Evolutionary conservation across 306 rosid genomes (phyloP).

Genomic region (Herpetospermum pedunculosum): DNA sequence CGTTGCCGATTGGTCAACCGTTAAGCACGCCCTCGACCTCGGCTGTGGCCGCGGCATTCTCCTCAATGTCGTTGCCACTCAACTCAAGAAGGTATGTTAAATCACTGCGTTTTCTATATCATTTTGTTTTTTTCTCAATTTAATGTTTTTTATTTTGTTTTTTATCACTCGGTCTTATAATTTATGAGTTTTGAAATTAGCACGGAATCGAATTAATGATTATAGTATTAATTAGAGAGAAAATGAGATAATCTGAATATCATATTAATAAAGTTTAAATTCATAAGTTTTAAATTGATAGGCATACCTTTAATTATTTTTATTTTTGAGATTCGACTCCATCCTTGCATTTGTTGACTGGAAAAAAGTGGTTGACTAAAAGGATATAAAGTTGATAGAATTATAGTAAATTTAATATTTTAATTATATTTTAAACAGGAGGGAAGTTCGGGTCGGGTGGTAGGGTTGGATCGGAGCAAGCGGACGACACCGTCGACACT

Average conservation of each 20-base stretch:
- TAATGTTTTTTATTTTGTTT: too few species aligned
- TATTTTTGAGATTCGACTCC: background rate
- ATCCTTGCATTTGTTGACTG: background rate
- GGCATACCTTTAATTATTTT: too few species aligned
- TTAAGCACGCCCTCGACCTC: conserved; percentile 80
- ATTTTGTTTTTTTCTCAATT: too few species aligned
- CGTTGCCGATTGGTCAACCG: conserved; percentile 87
- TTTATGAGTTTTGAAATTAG: background rate
- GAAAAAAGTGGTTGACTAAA: too few species aligned
- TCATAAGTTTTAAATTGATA: too few species aligned
- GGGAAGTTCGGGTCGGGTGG: conserved; percentile 89
- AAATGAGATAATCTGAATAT: too few species aligned
- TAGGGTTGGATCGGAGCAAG: conserved; percentile 62
- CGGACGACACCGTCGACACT: conserved; percentile 48
- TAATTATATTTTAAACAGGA: conserved; percentile 4
- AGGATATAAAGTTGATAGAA: background rate
- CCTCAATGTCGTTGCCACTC: conserved; percentile 87
- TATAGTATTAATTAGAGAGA: too few species aligned
- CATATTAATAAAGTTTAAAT: too few species aligned
- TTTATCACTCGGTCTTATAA: too few species aligned
- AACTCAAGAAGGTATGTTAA: conserved; percentile 46
- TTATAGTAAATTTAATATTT: background rate
- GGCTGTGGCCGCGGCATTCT: conserved; percentile 98
- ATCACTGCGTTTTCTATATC: too few species aligned
- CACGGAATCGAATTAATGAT: too few species aligned